Percentiles rank a stretch among this genome's conserved stretches.
Evolutionary conservation across 1,284 basidiomycete genomes (phyloP).

Genomic region (Schizophyllum commune): DNA sequence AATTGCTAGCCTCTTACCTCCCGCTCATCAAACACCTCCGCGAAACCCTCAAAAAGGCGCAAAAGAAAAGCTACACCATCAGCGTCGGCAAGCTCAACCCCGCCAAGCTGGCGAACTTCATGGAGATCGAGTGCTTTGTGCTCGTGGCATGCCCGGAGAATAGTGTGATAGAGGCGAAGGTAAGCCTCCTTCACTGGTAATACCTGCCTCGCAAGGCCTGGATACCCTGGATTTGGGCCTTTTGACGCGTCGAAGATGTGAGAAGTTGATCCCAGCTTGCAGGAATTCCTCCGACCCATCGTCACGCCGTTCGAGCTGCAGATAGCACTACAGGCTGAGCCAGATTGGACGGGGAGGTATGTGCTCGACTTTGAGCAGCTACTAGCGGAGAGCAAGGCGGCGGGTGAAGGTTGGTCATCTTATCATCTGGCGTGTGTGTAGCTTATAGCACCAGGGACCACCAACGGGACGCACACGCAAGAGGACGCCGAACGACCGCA

Average conservation of each 20-base stretch:
- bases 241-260: too few species aligned
- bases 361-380: slow-evolving; percentile 75
- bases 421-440: too few species aligned
- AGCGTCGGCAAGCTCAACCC: slow-evolving; percentile 95
- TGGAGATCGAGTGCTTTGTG: slow-evolving; percentile 95
- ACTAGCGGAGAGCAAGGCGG: slow-evolving; percentile 30
- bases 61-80: slow-evolving; percentile 91
- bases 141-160: slow-evolving; percentile 94
- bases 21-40: slow-evolving; percentile 77
- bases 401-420: background rate
- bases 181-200: slow-evolving; percentile 19
- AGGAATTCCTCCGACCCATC: slow-evolving; percentile 90
- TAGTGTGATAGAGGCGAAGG: slow-evolving; percentile 81
- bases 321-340: slow-evolving; percentile 65
- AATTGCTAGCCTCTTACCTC: slow-evolving; percentile 62
- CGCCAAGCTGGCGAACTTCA: slow-evolving; percentile 92
- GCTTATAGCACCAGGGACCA: too few species aligned
- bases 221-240: too few species aligned
- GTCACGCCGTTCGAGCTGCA: slow-evolving; percentile 93
- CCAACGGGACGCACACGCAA: slow-evolving; percentile 17
- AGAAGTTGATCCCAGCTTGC: too few species aligned
- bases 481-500: slow-evolving; percentile 59
- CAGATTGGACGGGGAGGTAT: slow-evolving; percentile 76
- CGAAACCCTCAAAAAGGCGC: slow-evolving; percentile 48
- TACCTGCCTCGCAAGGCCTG: too few species aligned